A percentile compares a stretch with the other conserved stretches of the same genome.
These are phyloP conservation scores for Gentiana macrophylla DNA, from an alignment of 257 asterid species.

Conservation along the genomic window DNA sequence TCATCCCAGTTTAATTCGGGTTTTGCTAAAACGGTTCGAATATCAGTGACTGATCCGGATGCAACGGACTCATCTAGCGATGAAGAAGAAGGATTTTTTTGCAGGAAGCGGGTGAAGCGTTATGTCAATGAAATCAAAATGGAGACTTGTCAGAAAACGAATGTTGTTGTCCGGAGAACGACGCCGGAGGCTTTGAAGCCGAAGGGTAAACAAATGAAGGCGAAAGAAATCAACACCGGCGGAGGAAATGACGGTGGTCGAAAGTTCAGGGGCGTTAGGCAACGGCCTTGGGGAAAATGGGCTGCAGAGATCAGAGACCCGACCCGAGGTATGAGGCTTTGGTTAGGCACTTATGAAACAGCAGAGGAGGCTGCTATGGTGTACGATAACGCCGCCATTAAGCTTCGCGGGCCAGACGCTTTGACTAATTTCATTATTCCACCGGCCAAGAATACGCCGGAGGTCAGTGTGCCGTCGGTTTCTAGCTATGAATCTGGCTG, in stretches of 20 bases:
- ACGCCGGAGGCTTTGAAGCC: slow-evolving; percentile 16
- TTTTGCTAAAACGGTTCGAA: slow-evolving; percentile 28
- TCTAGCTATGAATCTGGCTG: slow-evolving; percentile 60
- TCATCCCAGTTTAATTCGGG: slow-evolving; percentile 3
- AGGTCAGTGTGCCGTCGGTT: slow-evolving; percentile 12
- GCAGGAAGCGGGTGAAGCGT: slow-evolving; percentile 42
- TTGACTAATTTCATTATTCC: slow-evolving; percentile 32
- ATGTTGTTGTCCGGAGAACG: slow-evolving; percentile 7
- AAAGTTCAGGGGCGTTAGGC: slow-evolving; percentile 39
- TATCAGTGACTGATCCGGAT: slow-evolving; percentile 56
- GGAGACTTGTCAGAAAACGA: slow-evolving; percentile 10
- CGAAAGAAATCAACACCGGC: slow-evolving; percentile 1
- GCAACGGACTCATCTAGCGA: slow-evolving; percentile 83
- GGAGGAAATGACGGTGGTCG: slow-evolving; percentile 2
- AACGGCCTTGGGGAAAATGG: slow-evolving; percentile 45
- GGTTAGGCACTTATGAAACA: slow-evolving; percentile 43
- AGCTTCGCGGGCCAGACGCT: slow-evolving; percentile 39
- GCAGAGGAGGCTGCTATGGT: slow-evolving; percentile 48
- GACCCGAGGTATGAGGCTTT: slow-evolving; percentile 26
- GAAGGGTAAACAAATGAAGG: slow-evolving; percentile 27
- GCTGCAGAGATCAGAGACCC: slow-evolving; percentile 49
- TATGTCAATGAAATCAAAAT: slow-evolving; percentile 48
- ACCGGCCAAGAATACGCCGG: slow-evolving; percentile 16
- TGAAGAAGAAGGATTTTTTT: slow-evolving; percentile 45
- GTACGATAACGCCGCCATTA: slow-evolving; percentile 37